phyloP scores from a whole-genome alignment of 768 basidiomycete species.

The Termitomyces sp. region DNA sequence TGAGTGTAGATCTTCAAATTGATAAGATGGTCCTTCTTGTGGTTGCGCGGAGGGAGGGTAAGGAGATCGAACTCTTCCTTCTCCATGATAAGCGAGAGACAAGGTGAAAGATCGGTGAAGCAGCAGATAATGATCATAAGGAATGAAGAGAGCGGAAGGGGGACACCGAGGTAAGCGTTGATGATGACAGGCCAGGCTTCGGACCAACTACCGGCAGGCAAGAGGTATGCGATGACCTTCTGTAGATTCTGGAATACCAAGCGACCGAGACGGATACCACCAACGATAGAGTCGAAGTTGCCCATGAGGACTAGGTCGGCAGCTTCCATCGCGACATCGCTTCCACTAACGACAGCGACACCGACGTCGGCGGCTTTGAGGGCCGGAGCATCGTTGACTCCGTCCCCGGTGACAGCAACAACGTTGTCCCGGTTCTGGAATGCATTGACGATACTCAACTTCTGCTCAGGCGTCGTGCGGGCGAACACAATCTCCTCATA shows the following conservation, averaged over 20 bases:
- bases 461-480: conserved; percentile 52
- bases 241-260: conserved; percentile 55
- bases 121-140: conserved; percentile 18
- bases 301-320: conserved; percentile 33
- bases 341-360: conserved; percentile 40
- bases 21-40: conserved; percentile 16
- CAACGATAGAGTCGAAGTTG: conserved; percentile 53
- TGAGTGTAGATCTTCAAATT: conserved; percentile 15
- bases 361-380: conserved; percentile 54
- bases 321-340: conserved; percentile 48
- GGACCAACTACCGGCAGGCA: conserved; percentile 53
- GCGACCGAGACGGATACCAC: conserved; percentile 55
- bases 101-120: conserved; percentile 13
- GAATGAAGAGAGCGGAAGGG: conserved; percentile 45
- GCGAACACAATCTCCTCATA: conserved; percentile 47
- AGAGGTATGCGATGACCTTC: conserved; percentile 42
- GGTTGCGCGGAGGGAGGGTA: conserved; percentile 14
- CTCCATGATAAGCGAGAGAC: conserved; percentile 14
- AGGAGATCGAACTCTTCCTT: conserved; percentile 16
- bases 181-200: conserved; percentile 53
- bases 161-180: conserved; percentile 56
- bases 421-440: conserved; percentile 42
- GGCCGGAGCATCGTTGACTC: conserved; percentile 50
- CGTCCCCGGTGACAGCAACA: conserved; percentile 54
- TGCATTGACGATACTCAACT: conserved; percentile 51